Base-by-base conservation (phyloP, 768 basidiomycete genomes). In the Boletus rufocinnamomeus region DNA sequence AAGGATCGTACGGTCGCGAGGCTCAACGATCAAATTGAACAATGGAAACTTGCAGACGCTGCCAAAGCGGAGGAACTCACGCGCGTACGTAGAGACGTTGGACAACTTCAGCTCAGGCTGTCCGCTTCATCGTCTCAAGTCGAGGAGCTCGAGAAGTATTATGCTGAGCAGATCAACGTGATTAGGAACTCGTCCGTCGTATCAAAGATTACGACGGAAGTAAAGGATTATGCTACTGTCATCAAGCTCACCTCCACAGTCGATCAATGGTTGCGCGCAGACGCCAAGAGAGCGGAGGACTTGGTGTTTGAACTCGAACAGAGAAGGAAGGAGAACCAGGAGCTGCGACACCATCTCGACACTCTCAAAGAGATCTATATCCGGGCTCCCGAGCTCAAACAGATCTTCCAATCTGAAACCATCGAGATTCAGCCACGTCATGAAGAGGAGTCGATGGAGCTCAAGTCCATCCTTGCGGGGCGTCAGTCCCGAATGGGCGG, bases 291-390 rank as follows among this genome's bases (percentile, higher is more conserved):
- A 46, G 54, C 55, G 8, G 35, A 63, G 21, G 34, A 43, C 2
- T 35, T 63, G 16, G 23, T 19, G 0, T 6, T 21, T 9, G 47
- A 59, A 21, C 57, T 63, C 41, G 57, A 41, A 1, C 51, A 19
- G 44, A 53, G 59, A 19, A 50, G 45, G 13, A 54, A 47, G 34
- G 62, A 62, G 56, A 62, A 62, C 23, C 48, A 50, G 34, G 44
- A 61, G 13, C 48, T 63, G 17, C 47, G 37, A 11, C 4, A 32
- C n/a, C 35, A 37, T 2, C 56, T 63, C 16, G 2, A 47, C 16
- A 38, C 10, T n/a, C 54, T 62, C 16, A 52, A 45, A 35, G 47
- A 56, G 30, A 62, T 62, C 13, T 56, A 61, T 30, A 14, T 50
- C 14, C 54, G 43, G 4, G 45, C 61, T 23, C 61, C 57, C 1